A percentile compares a stretch with the other conserved stretches of the same genome.
phyloP scores from a whole-genome alignment of 352 stramenopile species.

The Phytophthora palmivora region DNA sequence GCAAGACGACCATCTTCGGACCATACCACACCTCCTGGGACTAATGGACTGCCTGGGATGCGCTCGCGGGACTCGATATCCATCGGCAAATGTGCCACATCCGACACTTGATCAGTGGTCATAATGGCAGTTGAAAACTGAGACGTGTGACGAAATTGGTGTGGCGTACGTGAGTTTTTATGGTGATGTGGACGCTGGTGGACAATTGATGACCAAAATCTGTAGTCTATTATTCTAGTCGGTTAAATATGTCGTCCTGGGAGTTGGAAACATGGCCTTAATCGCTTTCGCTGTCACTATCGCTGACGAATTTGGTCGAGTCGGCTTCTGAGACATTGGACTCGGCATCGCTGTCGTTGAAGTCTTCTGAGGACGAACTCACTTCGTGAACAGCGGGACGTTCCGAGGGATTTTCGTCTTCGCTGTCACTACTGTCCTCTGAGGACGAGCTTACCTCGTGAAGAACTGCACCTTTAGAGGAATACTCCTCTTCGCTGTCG shows the following conservation, averaged over 20 bases:
- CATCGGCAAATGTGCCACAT: constrained; percentile 25
- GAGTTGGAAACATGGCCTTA: background rate
- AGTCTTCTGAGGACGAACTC: constrained; percentile 8
- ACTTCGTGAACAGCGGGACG: background rate
- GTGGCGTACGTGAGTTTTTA: constrained; percentile 6
- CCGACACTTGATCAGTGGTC: constrained; percentile 30
- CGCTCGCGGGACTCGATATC: constrained; percentile 65
- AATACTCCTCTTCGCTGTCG: background rate
- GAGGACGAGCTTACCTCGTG: too few relatives aligned
- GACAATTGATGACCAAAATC: background rate
- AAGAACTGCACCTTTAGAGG: background rate
- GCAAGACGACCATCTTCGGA: constrained; percentile 77
- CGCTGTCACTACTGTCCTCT: constrained; percentile 1
- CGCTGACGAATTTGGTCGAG: constrained; percentile 2
- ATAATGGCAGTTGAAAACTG: constrained; percentile 16
- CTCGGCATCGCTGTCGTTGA: constrained; percentile 3
- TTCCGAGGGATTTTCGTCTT: background rate
- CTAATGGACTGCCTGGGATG: constrained; percentile 74
- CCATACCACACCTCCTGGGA: constrained; percentile 72
- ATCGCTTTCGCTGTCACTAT: constrained; percentile 17
- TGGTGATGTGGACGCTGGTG: constrained; percentile 5
- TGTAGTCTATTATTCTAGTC: constrained; percentile 18
- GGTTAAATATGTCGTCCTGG: constrained; percentile 35
- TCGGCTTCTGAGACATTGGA: background rate
- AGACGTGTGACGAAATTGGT: constrained; percentile 25